Evolutionary conservation across 257 asterid species (phyloP).

Genomic region (Gentiana straminea): DNA sequence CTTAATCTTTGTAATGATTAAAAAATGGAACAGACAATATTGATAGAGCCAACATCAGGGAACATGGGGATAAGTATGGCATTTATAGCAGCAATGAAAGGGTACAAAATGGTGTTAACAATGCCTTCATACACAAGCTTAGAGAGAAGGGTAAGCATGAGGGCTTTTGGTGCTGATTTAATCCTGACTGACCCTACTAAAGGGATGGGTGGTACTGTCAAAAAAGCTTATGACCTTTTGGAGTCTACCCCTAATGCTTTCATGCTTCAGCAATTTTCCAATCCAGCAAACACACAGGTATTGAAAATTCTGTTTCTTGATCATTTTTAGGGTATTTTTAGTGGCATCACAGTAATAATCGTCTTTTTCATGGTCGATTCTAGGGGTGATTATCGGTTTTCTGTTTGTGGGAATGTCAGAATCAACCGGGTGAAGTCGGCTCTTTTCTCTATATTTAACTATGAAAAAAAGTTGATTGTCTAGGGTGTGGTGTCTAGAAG

Average conservation of each 20-base stretch:
- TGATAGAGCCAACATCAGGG: slow-evolving; percentile 97
- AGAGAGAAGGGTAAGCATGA: slow-evolving; percentile 92
- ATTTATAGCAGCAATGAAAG: slow-evolving; percentile 91
- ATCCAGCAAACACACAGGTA: slow-evolving; percentile 86
- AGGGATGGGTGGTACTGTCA: slow-evolving; percentile 97
- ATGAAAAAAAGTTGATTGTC: no score
- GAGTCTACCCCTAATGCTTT: slow-evolving; percentile 67
- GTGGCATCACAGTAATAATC: no score
- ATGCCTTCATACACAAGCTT: slow-evolving; percentile 98
- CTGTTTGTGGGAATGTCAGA: no score
- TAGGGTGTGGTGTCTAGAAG: no score
- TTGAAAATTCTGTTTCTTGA: no score
- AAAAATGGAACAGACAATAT: slow-evolving; percentile 40
- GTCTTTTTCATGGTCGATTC: no score
- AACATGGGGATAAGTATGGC: slow-evolving; percentile 99
- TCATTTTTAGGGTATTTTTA: no score
- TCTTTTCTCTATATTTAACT: no score
- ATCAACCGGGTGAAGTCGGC: no score
- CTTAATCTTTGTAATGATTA: neutral
- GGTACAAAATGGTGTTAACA: slow-evolving; percentile 94
- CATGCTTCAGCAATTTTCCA: slow-evolving; percentile 96
- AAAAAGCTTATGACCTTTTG: slow-evolving; percentile 70
- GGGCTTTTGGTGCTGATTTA: slow-evolving; percentile 87
- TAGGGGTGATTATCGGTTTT: no score
- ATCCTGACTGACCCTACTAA: slow-evolving; percentile 82